A percentile compares a stretch with the other conserved stretches of the same genome.
Conservation (phyloP, 805 yeast species). For the Ogataea pilisensis region DNA sequence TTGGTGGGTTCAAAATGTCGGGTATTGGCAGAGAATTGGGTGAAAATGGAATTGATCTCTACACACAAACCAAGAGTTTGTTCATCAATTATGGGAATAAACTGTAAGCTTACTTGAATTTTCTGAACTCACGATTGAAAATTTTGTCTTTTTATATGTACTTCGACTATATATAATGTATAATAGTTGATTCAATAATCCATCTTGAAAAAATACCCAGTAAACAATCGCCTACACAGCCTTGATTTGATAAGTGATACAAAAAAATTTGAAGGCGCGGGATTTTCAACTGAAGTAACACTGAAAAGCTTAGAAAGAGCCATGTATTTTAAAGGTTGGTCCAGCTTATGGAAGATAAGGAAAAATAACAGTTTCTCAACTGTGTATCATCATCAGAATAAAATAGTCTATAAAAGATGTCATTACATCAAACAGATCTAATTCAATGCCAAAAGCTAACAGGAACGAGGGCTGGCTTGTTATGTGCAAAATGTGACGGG, state of each 20-base stretch:
- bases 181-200: no score
- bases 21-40: conserved; percentile 85
- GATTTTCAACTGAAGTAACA: no score
- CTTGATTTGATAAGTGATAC: background rate
- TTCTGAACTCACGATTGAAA: no score
- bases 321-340: no score
- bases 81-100: conserved; percentile 46
- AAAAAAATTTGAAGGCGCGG: no score
- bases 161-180: background rate
- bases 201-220: no score
- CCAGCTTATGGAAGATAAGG: no score
- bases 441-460: conserved; percentile 82
- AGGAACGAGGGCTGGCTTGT: conserved; percentile 63
- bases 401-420: no score
- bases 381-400: no score
- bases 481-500: conserved; percentile 88
- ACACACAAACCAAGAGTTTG: conserved; percentile 73
- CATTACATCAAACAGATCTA: conserved; percentile 84
- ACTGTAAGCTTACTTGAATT: conserved; percentile 8
- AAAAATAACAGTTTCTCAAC: no score
- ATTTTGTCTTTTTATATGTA: background rate
- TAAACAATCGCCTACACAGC: no score
- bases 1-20: conserved; percentile 76
- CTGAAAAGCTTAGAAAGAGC: no score
- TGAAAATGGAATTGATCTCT: conserved; percentile 62